Evolutionary conservation across 768 basidiomycete species (phyloP).

Genomic region (Pholiota conissans): DNA sequence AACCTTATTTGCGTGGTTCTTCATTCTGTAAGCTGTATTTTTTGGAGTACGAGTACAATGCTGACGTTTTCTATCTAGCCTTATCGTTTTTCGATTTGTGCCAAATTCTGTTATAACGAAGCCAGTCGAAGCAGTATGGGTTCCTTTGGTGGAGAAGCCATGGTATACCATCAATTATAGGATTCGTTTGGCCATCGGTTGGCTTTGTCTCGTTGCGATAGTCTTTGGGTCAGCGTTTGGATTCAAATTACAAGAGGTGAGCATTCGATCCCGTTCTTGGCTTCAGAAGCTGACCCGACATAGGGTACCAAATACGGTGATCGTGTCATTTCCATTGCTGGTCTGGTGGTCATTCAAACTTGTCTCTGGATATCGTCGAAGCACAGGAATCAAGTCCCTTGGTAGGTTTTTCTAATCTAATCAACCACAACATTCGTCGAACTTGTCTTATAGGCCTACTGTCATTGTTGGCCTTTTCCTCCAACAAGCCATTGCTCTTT

Average conservation of each 20-base stretch:
- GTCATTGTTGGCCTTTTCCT: slow-evolving; percentile 85
- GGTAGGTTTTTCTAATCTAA: too few relatives aligned
- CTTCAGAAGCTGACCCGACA: too few relatives aligned
- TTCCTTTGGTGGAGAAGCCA: slow-evolving; percentile 61
- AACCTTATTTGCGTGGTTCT: slow-evolving; percentile 81
- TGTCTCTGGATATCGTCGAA: slow-evolving; percentile 71
- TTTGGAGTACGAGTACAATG: background rate
- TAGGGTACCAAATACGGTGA: slow-evolving; percentile 41
- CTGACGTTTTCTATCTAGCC: slow-evolving; percentile 42
- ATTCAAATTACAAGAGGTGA: slow-evolving; percentile 50
- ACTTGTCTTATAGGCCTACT: slow-evolving; percentile 66
- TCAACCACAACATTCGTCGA: too few relatives aligned
- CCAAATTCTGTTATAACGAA: slow-evolving; percentile 68
- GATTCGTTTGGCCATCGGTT: slow-evolving; percentile 64
- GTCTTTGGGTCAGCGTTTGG: slow-evolving; percentile 89
- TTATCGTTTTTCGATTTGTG: slow-evolving; percentile 85
- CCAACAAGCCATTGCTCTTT: slow-evolving; percentile 87
- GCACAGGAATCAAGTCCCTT: slow-evolving; percentile 64
- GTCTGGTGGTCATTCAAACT: slow-evolving; percentile 77
- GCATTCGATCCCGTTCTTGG: slow-evolving; percentile 7
- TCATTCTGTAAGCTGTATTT: slow-evolving; percentile 52
- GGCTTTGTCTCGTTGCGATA: slow-evolving; percentile 74
- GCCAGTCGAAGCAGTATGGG: slow-evolving; percentile 75
- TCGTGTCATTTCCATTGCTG: slow-evolving; percentile 79
- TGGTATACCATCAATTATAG: slow-evolving; percentile 58